A percentile compares a stretch with the other conserved stretches of the same genome.
phyloP scores from a whole-genome alignment of 1,284 basidiomycete genomes.

The Cutaneotrichosporon spelunceum region DNA sequence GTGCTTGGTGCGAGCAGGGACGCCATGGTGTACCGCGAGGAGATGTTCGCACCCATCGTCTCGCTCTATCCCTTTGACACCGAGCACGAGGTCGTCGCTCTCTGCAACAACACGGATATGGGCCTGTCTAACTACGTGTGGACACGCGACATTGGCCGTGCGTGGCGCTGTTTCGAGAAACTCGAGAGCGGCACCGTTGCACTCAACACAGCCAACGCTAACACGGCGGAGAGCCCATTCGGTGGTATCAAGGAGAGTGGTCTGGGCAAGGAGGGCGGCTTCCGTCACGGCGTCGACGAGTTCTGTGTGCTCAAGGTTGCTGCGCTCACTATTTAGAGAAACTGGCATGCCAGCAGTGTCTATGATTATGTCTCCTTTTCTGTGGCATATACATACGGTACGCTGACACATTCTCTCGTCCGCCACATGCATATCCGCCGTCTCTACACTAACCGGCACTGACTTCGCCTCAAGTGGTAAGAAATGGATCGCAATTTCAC shows the following conservation, averaged over 20 bases:
- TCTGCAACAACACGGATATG: constrained; percentile 75
- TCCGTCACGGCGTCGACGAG: constrained; percentile 24
- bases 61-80: constrained; percentile 70
- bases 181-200: constrained; percentile 86
- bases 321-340: constrained; percentile 9
- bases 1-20: constrained; percentile 71
- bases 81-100: constrained; percentile 79
- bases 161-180: constrained; percentile 86
- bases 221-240: constrained; percentile 76
- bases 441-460: no score
- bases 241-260: constrained; percentile 60
- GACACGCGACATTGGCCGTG: constrained; percentile 76
- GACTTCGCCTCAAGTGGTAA: no score
- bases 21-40: constrained; percentile 64
- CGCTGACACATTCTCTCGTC: no score
- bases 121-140: constrained; percentile 91
- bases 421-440: no score
- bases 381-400: no score
- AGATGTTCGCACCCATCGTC: constrained; percentile 74
- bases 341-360: no score
- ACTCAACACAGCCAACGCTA: constrained; percentile 71
- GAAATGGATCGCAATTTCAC: no score
- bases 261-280: constrained; percentile 29
- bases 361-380: no score
- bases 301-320: constrained; percentile 22